Conservation (phyloP, 179 eudicot species). For the Corrigiola litoralis region DNA sequence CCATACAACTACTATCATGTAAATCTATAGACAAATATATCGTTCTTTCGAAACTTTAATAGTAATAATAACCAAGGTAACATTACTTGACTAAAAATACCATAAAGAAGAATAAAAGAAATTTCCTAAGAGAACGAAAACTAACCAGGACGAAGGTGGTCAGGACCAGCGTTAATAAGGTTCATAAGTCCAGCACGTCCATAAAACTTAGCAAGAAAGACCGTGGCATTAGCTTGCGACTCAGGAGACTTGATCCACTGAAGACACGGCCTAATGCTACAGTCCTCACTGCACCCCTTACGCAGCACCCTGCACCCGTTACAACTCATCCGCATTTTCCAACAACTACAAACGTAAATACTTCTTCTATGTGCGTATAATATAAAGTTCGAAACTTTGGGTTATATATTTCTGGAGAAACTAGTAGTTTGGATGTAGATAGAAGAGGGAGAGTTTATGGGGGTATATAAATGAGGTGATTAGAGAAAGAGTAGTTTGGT, state of each 20-base stretch:
- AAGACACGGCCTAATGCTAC: slow-evolving; percentile 71
- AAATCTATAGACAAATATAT: too few relatives aligned
- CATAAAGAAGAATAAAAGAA: not conserved
- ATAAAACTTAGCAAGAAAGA: slow-evolving; percentile 75
- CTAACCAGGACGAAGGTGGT: slow-evolving; percentile 76
- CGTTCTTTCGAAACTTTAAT: too few relatives aligned
- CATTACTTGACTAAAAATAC: not conserved
- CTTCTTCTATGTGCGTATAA: not conserved
- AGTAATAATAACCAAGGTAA: too few relatives aligned
- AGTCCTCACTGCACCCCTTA: slow-evolving; percentile 69
- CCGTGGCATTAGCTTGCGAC: slow-evolving; percentile 76
- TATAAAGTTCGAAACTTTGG: not conserved
- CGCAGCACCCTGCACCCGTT: slow-evolving; percentile 78
- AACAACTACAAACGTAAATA: too few relatives aligned
- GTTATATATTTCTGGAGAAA: too few relatives aligned
- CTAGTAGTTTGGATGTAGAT: not conserved
- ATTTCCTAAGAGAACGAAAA: not conserved
- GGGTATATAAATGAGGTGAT: slow-evolving; percentile 1
- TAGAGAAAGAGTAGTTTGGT: slow-evolving; percentile 3
- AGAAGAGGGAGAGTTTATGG: not conserved
- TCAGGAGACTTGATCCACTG: slow-evolving; percentile 67
- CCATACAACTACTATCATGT: too few relatives aligned
- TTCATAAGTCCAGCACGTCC: slow-evolving; percentile 65
- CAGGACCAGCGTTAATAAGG: slow-evolving; percentile 70
- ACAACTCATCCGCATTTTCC: slow-evolving; percentile 88